These are phyloP conservation scores for Erodium moschatum DNA, from an alignment of 441 rosid species.

Conservation along the genomic window DNA sequence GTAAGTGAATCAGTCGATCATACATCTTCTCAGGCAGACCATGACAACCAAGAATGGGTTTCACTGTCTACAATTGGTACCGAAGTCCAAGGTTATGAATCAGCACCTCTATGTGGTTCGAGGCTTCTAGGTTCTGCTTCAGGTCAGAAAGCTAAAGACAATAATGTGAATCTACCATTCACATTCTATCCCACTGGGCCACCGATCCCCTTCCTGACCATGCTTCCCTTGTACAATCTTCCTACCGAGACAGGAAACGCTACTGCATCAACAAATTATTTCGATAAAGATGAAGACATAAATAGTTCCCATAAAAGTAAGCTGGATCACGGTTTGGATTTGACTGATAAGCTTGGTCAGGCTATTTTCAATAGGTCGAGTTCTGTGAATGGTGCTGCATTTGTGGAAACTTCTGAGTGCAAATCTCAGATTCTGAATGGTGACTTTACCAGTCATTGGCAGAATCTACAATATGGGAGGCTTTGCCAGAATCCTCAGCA, in stretches of 20 bases:
- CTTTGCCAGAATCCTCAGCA: conserved; percentile 15
- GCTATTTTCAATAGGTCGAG: background rate
- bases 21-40: conserved; percentile 15
- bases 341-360: conserved; percentile 7
- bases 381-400: background rate
- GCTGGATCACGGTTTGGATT: conserved; percentile 5
- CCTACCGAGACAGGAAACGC: conserved; percentile 12
- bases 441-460: conserved; percentile 19
- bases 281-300: background rate
- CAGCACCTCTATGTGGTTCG: background rate
- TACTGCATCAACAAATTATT: conserved; percentile 9
- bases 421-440: conserved; percentile 17
- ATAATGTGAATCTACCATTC: conserved; percentile 10
- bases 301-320: background rate
- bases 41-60: conserved; percentile 11
- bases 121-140: conserved; percentile 12
- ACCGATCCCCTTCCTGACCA: conserved; percentile 15
- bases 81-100: conserved; percentile 13
- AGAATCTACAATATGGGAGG: conserved; percentile 20
- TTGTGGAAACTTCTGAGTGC: conserved; percentile 11
- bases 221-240: conserved; percentile 19
- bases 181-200: conserved; percentile 18
- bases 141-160: conserved; percentile 6
- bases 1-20: conserved; percentile 12
- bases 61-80: conserved; percentile 12